Evolutionary conservation across 108 stramenopile genomes (phyloP).

Genomic region (Skeletonema grethae): DNA sequence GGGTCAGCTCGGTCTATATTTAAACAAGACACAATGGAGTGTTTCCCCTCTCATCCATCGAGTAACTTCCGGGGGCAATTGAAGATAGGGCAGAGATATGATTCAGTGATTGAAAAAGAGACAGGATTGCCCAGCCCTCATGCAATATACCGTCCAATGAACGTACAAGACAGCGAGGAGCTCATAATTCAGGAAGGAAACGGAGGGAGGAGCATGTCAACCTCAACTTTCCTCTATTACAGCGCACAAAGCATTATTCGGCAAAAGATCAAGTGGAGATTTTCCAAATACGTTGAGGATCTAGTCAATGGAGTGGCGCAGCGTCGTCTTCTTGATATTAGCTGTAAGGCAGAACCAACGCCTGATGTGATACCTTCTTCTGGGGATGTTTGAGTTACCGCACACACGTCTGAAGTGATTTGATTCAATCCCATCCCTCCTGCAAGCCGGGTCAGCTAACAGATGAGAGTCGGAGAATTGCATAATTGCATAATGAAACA

Average conservation of each 20-base stretch:
- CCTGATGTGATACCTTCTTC: too few relatives aligned
- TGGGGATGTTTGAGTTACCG: too few relatives aligned
- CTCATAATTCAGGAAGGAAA: background rate
- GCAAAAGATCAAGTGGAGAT: constrained; percentile 7
- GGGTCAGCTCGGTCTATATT: constrained; percentile 5
- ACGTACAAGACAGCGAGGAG: background rate
- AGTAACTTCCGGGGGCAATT: constrained; percentile 6
- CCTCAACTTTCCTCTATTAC: background rate
- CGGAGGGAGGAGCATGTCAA: background rate
- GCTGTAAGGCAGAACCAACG: background rate
- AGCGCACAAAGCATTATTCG: constrained; percentile 3
- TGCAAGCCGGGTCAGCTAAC: too few relatives aligned
- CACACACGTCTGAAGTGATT: too few relatives aligned
- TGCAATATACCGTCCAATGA: constrained; percentile 6
- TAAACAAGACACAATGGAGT: background rate
- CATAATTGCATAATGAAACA: too few relatives aligned
- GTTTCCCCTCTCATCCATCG: constrained; percentile 2
- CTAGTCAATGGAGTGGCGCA: constrained; percentile 1
- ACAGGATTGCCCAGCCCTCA: background rate
- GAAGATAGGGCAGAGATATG: background rate
- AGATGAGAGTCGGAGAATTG: too few relatives aligned
- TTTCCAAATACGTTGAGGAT: constrained; percentile 2
- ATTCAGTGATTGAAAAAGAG: background rate
- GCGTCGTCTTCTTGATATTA: background rate
- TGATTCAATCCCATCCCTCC: too few relatives aligned